These are phyloP conservation scores for Globisporangium alternatum DNA, from an alignment of 352 stramenopile genomes.

Conservation along the genomic window DNA sequence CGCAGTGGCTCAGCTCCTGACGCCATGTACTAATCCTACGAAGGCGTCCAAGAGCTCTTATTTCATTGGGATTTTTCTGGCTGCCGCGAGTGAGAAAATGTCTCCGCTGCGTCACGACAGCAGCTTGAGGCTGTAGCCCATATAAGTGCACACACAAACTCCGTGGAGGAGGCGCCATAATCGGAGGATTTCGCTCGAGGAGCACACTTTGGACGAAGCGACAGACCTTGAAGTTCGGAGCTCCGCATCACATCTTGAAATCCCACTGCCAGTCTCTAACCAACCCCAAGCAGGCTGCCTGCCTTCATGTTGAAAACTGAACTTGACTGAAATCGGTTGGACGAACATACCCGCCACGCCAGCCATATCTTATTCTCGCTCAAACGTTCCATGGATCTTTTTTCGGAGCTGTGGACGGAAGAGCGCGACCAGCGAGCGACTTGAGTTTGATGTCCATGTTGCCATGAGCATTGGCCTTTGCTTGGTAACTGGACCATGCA, in stretches of 20 bases:
- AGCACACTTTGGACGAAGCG: not conserved
- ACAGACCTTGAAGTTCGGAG: not conserved
- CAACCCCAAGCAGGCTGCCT: not conserved
- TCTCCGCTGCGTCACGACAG: conserved; percentile 16
- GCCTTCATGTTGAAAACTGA: not conserved
- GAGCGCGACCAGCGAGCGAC: not conserved
- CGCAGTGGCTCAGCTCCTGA: too few species aligned
- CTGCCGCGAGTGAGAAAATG: conserved; percentile 7
- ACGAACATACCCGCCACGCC: not conserved
- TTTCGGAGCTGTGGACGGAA: not conserved
- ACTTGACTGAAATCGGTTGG: not conserved
- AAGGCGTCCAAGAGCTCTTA: not conserved
- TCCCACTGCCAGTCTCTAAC: too few species aligned
- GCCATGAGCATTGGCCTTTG: not conserved
- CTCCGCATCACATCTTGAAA: not conserved
- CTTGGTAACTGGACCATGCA: not conserved
- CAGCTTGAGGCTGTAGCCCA: conserved; percentile 7
- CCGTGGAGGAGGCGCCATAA: too few species aligned
- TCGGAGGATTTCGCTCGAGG: conserved; percentile 3
- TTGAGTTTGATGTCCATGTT: not conserved
- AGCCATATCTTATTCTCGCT: not conserved
- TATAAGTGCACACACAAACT: too few species aligned
- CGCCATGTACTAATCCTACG: too few species aligned
- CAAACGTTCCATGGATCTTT: not conserved
- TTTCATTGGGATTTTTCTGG: conserved; percentile 1